Conservation (phyloP, 108 stramenopile species). For the Conticribra weissflogii region DNA sequence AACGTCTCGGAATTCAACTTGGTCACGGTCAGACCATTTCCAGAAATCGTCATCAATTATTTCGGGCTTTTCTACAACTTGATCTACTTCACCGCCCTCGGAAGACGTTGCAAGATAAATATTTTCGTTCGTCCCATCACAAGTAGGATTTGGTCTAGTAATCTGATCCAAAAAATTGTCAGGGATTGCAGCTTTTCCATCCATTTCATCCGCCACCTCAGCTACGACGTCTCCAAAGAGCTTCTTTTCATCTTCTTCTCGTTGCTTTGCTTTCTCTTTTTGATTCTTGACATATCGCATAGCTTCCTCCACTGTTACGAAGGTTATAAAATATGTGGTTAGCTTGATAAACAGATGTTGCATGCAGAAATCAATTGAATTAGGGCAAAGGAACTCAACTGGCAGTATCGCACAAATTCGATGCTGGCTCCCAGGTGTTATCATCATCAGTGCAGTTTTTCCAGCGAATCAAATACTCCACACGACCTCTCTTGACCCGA, state of each 20-base stretch:
- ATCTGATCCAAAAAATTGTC: conserved; percentile 7
- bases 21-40: conserved; percentile 55
- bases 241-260: conserved; percentile 48
- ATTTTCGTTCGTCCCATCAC: too few species aligned
- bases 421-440: conserved; percentile 71
- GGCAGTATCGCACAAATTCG: conserved; percentile 63
- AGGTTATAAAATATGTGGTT: conserved; percentile 3
- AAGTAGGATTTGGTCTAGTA: too few species aligned
- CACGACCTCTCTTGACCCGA: conserved; percentile 33
- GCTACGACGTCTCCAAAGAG: conserved; percentile 31
- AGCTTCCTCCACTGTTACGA: conserved; percentile 45
- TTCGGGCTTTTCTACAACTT: background rate
- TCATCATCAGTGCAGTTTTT: conserved; percentile 54
- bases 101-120: too few species aligned
- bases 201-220: background rate
- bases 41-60: conserved; percentile 20
- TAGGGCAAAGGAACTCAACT: conserved; percentile 8
- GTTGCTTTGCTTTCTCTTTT: conserved; percentile 41
- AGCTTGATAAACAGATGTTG: background rate
- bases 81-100: too few species aligned
- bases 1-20: conserved; percentile 55
- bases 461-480: conserved; percentile 70
- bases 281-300: conserved; percentile 27
- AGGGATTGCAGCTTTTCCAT: background rate
- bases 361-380: background rate